Conservation (phyloP, 495 filamentous ascomycete species). For the Ramalina intermedia region DNA sequence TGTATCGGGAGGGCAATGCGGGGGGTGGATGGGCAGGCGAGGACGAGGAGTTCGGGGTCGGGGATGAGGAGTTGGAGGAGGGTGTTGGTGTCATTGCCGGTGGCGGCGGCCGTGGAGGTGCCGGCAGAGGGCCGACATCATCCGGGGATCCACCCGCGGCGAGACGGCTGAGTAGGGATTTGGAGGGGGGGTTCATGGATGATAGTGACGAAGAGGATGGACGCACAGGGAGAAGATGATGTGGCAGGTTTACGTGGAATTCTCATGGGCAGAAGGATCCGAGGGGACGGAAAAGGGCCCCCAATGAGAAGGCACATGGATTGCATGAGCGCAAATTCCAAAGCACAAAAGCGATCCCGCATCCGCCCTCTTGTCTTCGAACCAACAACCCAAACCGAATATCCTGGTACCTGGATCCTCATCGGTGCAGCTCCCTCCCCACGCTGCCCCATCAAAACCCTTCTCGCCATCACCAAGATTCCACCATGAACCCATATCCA, state of each 20-base stretch:
- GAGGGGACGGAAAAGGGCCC: too few relatives aligned
- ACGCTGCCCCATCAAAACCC: too few relatives aligned
- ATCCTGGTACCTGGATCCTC: too few relatives aligned
- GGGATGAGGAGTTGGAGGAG: constrained; percentile 17
- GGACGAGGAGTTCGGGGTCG: constrained; percentile 6
- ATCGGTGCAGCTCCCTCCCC: too few relatives aligned
- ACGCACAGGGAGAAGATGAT: constrained; percentile 11
- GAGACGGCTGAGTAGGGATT: constrained; percentile 59
- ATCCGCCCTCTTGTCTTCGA: too few relatives aligned
- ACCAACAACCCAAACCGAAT: too few relatives aligned
- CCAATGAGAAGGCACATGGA: too few relatives aligned
- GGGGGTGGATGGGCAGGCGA: not conserved
- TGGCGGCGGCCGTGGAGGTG: constrained; percentile 34
- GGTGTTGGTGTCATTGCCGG: constrained; percentile 18
- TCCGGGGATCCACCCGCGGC: constrained; percentile 25
- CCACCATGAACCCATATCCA: too few relatives aligned
- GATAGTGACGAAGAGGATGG: constrained; percentile 41
- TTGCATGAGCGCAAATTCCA: too few relatives aligned
- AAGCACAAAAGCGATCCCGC: too few relatives aligned
- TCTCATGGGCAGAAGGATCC: too few relatives aligned
- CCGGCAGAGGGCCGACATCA: constrained; percentile 32
- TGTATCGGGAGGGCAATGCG: not conserved
- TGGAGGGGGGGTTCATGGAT: constrained; percentile 75
- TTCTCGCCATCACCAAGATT: too few relatives aligned
- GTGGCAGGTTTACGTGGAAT: not conserved